Evolutionary conservation across 2,329 filamentous ascomycete species (phyloP), one percentile per base, ranked within the genome.

Genomic region (Xylariaceae sp.): DNA sequence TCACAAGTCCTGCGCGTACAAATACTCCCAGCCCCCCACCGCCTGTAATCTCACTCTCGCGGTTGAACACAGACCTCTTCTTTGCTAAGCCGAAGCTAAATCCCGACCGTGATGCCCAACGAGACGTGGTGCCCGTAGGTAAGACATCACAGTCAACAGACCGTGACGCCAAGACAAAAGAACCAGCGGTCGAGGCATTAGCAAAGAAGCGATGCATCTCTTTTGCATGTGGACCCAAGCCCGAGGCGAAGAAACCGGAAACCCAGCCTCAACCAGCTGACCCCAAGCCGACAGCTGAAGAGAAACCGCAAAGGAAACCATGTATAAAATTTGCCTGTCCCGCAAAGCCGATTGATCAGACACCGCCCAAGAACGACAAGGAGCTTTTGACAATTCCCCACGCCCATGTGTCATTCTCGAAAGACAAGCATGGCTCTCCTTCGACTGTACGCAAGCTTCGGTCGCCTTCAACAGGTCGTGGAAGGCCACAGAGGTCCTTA

Each of bases 1-100:
- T 96, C 56, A 96, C 93, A 18, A 97, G 91, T 67, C 92, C 93
- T 42, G 89, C 91, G n/a, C 82, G 91, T 53, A 90, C 91, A 37
- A 91, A 86, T 71, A 93, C 91, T 0, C 91, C 93, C 0, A 98
- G 93, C 69, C 93, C 95, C 18, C 91, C 91, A n/a, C 79, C 88
- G 2, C 86, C 86, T 3, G 81, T 86, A 18, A 78, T 84, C 50
- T 75, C 77, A 19, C 78, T 81, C 52, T 70, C 75, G 7, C 75
- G 73, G 21, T 61, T 81, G 32, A 70, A 75, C 42, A 58, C 65
- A 26, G 68, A 61, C 52, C 57, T 65, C 20, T 61, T 70, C 51
- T 65, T 65, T 48, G 56, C 45, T 45, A 73, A 56, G 68, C 72
- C 49, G 44, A 69, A 45, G 56, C 61, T 57, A 18, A 48, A 60